Evolutionary conservation across 2,329 filamentous ascomycete species (phyloP).

Genomic region (Alternaria sp.): DNA sequence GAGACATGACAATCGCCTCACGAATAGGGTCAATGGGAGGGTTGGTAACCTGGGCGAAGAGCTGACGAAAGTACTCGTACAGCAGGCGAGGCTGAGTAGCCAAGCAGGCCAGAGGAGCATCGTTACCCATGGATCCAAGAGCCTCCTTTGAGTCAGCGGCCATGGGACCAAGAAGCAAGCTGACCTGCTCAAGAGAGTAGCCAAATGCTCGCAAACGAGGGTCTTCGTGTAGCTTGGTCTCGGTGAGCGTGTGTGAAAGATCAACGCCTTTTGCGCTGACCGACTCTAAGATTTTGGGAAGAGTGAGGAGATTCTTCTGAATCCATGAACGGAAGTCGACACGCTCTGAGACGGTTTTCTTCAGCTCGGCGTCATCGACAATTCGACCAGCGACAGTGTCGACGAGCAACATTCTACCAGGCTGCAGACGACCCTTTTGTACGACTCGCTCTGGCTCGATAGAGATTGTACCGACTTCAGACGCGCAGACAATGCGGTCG

Average conservation of each 20-base stretch:
- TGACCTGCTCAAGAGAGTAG: conserved; percentile 95
- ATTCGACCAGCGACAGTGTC: conserved; percentile 91
- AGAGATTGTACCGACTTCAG: conserved; percentile 91
- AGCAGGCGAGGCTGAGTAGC: conserved; percentile 88
- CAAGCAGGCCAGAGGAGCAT: conserved; percentile 89
- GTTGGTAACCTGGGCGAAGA: conserved; percentile 98
- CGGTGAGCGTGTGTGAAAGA: conserved; percentile 72
- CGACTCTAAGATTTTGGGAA: conserved; percentile 76
- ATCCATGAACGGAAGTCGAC: conserved; percentile 91
- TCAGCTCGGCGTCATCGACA: conserved; percentile 92
- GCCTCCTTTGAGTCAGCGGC: conserved; percentile 97
- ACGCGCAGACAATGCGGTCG: conserved; percentile 95
- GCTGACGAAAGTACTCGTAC: conserved; percentile 96
- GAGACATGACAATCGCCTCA: conserved; percentile 97
- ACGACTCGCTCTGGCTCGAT: conserved; percentile 90
- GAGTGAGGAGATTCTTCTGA: conserved; percentile 81
- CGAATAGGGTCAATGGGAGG: conserved; percentile 96
- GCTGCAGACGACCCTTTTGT: conserved; percentile 92
- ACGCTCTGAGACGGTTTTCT: conserved; percentile 84
- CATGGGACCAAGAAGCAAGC: conserved; percentile 90
- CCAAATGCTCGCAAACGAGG: conserved; percentile 85
- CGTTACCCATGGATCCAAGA: conserved; percentile 96
- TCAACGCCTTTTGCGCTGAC: conserved; percentile 67
- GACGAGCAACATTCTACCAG: conserved; percentile 94
- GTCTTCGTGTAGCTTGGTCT: conserved; percentile 80